These are phyloP conservation scores for Chlorella sp. DNA, from an alignment of 139 green algal species.

Conservation along the genomic window DNA sequence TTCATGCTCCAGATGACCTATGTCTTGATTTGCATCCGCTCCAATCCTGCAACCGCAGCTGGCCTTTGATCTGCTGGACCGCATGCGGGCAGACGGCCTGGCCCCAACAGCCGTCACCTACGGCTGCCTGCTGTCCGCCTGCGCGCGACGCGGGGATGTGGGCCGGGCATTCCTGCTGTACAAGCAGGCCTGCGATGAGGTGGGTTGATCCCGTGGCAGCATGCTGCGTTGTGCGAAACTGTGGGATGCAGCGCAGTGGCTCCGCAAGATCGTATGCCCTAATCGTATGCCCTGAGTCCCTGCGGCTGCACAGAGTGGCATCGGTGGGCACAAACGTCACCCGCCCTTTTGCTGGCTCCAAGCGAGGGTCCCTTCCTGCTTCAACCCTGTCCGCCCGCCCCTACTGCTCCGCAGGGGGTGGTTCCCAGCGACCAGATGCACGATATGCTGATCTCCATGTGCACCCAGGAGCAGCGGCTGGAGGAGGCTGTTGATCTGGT, in stretches of 20 bases:
- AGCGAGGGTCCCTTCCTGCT: too few species aligned
- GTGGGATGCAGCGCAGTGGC: too few species aligned
- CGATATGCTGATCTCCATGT: conserved; percentile 67
- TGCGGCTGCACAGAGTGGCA: too few species aligned
- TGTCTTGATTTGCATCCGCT: too few species aligned
- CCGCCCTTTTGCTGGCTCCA: not conserved
- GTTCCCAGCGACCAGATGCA: conserved; percentile 64
- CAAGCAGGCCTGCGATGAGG: conserved; percentile 48
- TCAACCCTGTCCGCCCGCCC: too few species aligned
- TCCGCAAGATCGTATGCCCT: too few species aligned
- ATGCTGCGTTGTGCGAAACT: not conserved
- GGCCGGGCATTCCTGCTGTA: conserved; percentile 67
- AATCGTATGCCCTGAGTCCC: too few species aligned
- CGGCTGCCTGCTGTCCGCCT: conserved; percentile 68
- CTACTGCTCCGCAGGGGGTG: conserved; percentile 45
- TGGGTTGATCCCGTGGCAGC: conserved; percentile 1
- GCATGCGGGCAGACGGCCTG: conserved; percentile 53
- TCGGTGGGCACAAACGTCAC: too few species aligned
- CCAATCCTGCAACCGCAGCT: not conserved
- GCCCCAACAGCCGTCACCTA: conserved; percentile 68
- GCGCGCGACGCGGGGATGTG: conserved; percentile 38
- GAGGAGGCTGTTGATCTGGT: conserved; percentile 73
- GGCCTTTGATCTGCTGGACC: conserved; percentile 53
- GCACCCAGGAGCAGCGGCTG: conserved; percentile 50
- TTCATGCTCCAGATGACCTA: too few species aligned